Conservation (phyloP, 441 rosid genomes). For the Francoa sonchifolia region DNA sequence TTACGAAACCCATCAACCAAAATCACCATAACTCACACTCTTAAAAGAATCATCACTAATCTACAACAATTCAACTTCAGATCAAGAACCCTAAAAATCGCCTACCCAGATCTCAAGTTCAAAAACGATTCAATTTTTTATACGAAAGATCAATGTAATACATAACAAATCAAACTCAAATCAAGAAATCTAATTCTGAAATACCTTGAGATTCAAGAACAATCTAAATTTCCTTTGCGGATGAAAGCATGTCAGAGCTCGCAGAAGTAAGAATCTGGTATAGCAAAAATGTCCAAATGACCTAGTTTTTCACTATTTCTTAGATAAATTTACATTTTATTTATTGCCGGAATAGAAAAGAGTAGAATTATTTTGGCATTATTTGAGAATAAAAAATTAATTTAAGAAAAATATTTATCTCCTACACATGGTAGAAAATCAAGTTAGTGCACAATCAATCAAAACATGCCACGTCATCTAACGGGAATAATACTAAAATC, state of each 20-base stretch:
- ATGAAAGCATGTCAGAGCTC: too few relatives aligned
- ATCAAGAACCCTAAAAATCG: conserved; percentile 8
- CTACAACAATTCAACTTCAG: conserved; percentile 5
- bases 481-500: too few relatives aligned
- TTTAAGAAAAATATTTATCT: neutral
- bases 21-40: conserved; percentile 4
- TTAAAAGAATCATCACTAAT: conserved; percentile 4
- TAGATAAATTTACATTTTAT: too few relatives aligned
- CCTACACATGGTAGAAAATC: neutral
- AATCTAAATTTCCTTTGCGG: too few relatives aligned
- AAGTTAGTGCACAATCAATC: neutral
- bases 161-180: neutral
- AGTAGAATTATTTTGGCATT: too few relatives aligned
- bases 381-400: too few relatives aligned
- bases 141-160: neutral
- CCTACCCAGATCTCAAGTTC: conserved; percentile 24
- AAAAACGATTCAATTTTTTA: conserved; percentile 8
- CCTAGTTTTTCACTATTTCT: too few relatives aligned
- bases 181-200: neutral
- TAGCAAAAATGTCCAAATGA: too few relatives aligned
- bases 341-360: too few relatives aligned
- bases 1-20: conserved; percentile 14
- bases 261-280: too few relatives aligned
- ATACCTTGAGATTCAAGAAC: too few relatives aligned
- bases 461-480: neutral